Conservation (phyloP, 805 yeast genomes). For the Yarrowia bubula region DNA sequence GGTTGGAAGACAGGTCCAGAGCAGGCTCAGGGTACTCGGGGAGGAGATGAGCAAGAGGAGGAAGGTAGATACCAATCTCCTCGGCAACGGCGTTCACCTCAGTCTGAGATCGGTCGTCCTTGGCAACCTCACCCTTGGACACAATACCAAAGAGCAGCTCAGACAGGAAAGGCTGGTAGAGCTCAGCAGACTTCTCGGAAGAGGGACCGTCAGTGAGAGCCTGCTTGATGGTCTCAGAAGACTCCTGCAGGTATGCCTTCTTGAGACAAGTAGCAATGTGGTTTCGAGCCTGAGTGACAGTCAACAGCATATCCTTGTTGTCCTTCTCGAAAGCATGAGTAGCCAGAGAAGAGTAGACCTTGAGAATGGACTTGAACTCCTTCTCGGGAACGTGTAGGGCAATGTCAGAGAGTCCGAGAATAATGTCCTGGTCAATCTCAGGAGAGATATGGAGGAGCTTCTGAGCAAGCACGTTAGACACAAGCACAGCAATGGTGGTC, state of each 20-base stretch:
- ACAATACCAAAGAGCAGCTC: slow-evolving; percentile 68
- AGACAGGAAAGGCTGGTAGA: slow-evolving; percentile 56
- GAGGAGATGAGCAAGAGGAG: slow-evolving; percentile 71
- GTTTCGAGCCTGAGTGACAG: slow-evolving; percentile 30
- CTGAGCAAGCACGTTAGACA: slow-evolving; percentile 79
- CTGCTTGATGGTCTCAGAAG: slow-evolving; percentile 23
- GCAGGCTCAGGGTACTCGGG: slow-evolving; percentile 57
- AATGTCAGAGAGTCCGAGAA: slow-evolving; percentile 62
- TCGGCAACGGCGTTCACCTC: slow-evolving; percentile 50
- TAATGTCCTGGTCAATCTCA: slow-evolving; percentile 56
- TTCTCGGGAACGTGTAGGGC: slow-evolving; percentile 60
- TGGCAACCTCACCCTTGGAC: slow-evolving; percentile 75
- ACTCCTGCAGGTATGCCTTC: slow-evolving; percentile 49
- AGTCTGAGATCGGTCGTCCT: slow-evolving; percentile 61
- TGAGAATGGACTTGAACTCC: slow-evolving; percentile 64
- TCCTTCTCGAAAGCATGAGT: slow-evolving; percentile 46
- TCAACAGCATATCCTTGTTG: slow-evolving; percentile 39
- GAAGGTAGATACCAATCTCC: slow-evolving; percentile 61
- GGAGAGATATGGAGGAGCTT: slow-evolving; percentile 50
- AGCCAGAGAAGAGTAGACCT: slow-evolving; percentile 43
- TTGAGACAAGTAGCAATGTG: slow-evolving; percentile 41
- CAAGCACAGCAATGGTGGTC: slow-evolving; percentile 68
- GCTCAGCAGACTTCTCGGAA: slow-evolving; percentile 40
- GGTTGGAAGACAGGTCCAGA: slow-evolving; percentile 44
- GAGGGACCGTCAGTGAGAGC: slow-evolving; percentile 29